phyloP scores from a whole-genome alignment of 805 yeast genomes.

The Wickerhamiella australiensis region DNA sequence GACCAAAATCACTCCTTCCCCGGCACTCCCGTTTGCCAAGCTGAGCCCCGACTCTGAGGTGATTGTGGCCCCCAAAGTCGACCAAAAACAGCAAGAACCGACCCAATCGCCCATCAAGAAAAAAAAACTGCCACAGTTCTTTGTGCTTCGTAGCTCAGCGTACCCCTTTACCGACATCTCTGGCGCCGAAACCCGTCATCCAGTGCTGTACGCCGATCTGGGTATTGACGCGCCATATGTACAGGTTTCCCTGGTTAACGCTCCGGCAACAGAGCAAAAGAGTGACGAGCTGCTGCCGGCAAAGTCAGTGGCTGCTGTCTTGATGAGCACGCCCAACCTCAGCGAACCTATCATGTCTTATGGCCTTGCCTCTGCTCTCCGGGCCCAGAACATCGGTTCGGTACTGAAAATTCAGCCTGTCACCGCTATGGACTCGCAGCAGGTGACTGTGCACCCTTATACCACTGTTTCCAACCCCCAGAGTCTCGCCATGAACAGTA shows the following conservation, averaged over 20 bases:
- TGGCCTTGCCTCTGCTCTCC: constrained; percentile 44
- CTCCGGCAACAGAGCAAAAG: constrained; percentile 10
- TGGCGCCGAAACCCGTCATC: constrained; percentile 11
- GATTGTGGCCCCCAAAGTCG: constrained; percentile 57
- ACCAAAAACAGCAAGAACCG: constrained; percentile 12
- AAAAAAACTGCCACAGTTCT: background rate
- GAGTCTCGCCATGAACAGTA: constrained; percentile 7
- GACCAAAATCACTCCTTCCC: constrained; percentile 34
- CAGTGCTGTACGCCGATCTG: constrained; percentile 14
- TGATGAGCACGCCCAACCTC: constrained; percentile 33
- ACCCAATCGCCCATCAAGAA: constrained; percentile 1
- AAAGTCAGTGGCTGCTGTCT: constrained; percentile 39
- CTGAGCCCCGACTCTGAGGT: constrained; percentile 56
- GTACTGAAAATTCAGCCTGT: constrained; percentile 42
- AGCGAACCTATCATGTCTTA: constrained; percentile 36
- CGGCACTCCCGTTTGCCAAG: constrained; percentile 33
- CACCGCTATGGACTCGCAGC: constrained; percentile 16
- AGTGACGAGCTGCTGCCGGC: constrained; percentile 22
- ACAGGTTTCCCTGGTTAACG: constrained; percentile 13
- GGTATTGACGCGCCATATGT: constrained; percentile 1
- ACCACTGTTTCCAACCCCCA: constrained; percentile 22
- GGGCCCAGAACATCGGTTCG: constrained; percentile 40
- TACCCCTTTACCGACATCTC: constrained; percentile 13
- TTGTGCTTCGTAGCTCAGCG: constrained; percentile 11
- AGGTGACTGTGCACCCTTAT: constrained; percentile 44